These are phyloP conservation scores for Boletus coccyginus DNA, from an alignment of 768 basidiomycete genomes.

Conservation along the genomic window DNA sequence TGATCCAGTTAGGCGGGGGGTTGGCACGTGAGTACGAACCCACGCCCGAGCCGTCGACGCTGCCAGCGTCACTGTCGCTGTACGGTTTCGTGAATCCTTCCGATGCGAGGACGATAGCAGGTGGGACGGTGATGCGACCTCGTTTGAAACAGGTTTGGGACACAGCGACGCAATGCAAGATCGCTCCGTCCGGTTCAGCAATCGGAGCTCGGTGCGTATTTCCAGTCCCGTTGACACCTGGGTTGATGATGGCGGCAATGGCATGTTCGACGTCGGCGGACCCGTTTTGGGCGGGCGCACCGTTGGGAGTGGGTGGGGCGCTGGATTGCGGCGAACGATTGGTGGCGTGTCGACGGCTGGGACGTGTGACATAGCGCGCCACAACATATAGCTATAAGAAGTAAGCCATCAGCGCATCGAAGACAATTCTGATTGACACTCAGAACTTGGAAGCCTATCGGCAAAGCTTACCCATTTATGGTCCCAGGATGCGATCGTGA, in stretches of 20 bases:
- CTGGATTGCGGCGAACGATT: constrained; percentile 24
- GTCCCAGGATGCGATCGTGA: constrained; percentile 63
- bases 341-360: constrained; percentile 23
- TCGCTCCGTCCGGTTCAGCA: constrained; percentile 46
- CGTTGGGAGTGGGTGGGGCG: constrained; percentile 22
- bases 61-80: not conserved
- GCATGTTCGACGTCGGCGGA: constrained; percentile 13
- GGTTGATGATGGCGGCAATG: constrained; percentile 7
- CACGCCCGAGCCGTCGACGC: not conserved
- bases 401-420: not conserved
- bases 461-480: constrained; percentile 68
- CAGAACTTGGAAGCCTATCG: not conserved
- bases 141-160: constrained; percentile 68
- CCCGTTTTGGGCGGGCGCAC: constrained; percentile 1
- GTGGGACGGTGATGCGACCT: constrained; percentile 72
- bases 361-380: constrained; percentile 60
- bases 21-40: constrained; percentile 32
- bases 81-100: constrained; percentile 50
- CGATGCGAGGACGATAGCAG: constrained; percentile 54
- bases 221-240: not conserved
- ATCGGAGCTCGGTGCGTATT: constrained; percentile 6
- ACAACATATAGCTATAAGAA: constrained; percentile 55
- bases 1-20: constrained; percentile 28
- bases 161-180: constrained; percentile 60
- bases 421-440: not conserved